Base-by-base conservation (phyloP, 352 stramenopile species). In the Pythium rishiriense region DNA sequence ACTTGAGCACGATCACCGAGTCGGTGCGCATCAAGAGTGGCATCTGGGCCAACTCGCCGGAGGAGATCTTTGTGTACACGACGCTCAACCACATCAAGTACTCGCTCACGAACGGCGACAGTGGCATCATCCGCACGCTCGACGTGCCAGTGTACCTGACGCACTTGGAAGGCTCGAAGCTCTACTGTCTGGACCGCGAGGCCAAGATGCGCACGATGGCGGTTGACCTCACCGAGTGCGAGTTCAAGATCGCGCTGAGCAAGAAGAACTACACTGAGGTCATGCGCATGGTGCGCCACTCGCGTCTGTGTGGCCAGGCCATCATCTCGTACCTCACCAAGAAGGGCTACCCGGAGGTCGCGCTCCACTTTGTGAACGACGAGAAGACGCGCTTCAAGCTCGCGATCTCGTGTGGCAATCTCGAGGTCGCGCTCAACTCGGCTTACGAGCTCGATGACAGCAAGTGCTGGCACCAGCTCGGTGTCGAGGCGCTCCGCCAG, bases 321-420 rank as follows among this genome's bases (percentile, higher is more conserved):
- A 99, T 99, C 74, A 98, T 99, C 62, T 96, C 93, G 29, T 99
- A 99, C 77, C 76, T 99, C 52, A 98, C 99, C 57, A 91, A 97
- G 42, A 99, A 99, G 78, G 98, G 98, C n/a, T 99, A 99, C 75
- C 97, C 97, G 3, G 97, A 99, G 69, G 97, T 99, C 22, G 98
- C 98, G 10, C 85, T 99, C 46, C 97, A 99, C 83, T 99, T 99
- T 80, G 98, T 99, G 33, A 97, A 96, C 57, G 97, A 99, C 77
- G 96, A 98, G 47, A 97, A 97, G 74, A 99, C 97, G 48, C 85
- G 96, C 29, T 99, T 99, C 83, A 98, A 98, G 69, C 82, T 99
- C 26, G 96, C 96, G 7, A 96, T 99, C 62, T 98, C 96, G 42
- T 99, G 98, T 68, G 97, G 97, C 59, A 99, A 99, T 73, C 96